phyloP scores from a whole-genome alignment of 371 early-diverging fungal species.

The Conidiobolus incongruus region DNA sequence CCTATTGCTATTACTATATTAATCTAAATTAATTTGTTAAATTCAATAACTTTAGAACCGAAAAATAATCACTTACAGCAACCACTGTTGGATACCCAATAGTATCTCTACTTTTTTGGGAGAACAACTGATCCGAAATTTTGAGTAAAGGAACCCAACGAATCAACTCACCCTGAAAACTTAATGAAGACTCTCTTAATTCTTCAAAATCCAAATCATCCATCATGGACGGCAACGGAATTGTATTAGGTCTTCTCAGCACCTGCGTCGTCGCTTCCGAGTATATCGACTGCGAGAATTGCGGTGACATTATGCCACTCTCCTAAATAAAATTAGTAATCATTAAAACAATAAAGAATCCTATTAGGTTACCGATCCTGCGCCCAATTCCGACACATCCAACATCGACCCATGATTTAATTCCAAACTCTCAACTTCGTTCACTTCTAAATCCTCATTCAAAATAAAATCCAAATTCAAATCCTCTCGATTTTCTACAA shows the following conservation, averaged over 20 bases:
- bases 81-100: slow-evolving; percentile 32
- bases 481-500: slow-evolving; percentile 16
- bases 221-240: not conserved
- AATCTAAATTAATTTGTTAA: slow-evolving; percentile 15
- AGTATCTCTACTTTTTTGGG: slow-evolving; percentile 23
- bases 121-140: slow-evolving; percentile 38
- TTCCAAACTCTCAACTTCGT: not conserved
- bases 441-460: not conserved
- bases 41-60: too few species aligned
- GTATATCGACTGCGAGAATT: not conserved
- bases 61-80: slow-evolving; percentile 14
- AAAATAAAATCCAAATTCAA: not conserved
- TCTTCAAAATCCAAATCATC: slow-evolving; percentile 3
- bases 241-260: not conserved
- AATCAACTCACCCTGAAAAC: slow-evolving; percentile 45
- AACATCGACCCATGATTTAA: not conserved
- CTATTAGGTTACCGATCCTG: too few species aligned
- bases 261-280: not conserved
- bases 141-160: slow-evolving; percentile 43
- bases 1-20: slow-evolving; percentile 43
- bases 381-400: not conserved
- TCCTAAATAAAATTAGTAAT: not conserved
- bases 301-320: not conserved
- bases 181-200: not conserved
- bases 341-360: not conserved